Base-by-base conservation (phyloP, 805 yeast species). In the Ogataea zsoltii region DNA sequence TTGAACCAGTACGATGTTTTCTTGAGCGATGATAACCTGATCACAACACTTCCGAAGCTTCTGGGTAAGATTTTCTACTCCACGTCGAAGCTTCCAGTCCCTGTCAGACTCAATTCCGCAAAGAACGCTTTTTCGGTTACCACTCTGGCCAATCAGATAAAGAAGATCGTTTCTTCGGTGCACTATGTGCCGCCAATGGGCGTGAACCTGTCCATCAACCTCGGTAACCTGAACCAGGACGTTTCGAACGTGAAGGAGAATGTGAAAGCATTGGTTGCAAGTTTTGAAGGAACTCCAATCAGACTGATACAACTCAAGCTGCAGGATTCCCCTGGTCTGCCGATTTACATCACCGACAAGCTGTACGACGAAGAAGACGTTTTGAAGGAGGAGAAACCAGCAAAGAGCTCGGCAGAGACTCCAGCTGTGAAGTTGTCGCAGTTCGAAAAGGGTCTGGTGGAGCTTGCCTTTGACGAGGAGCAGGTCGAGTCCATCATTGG, bases 11-110 rank as follows among this genome's bases (percentile, higher is more conserved):
- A 79, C 62, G 96, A 90, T 57, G 54, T 89, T 49, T 88, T 94
- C 65, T 62, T 94, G 34, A 83, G 88, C 42, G 99, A 94, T 68
- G 96, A 90, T 51, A 82, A 84, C 30, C 72, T 92, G 37, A 73
- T 89, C 43, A 80, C 90, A 23, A 72, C 87, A 48, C 75, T 94
- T 67, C 99, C 99, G 38, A 80, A 83, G 56, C 68, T 87, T 30
- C 71, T 94, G 53, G 97, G 97, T 45, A 87, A 88, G 68, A 72
- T 79, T 3, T 94, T 90, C 61, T 86, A 81, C 62, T 74, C 74
- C 40, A 60, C 65, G 31, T 67, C 74, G 16, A 88, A 87, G 62
- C 68, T 80, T 33, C 96, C 96, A 42, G 64, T 85, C 32, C 83
- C 91, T 16, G 70, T 88, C 44, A 73, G 74, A 54, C 67, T 83